phyloP scores from a whole-genome alignment of 768 basidiomycete species.

The Cytidiella melzeri region DNA sequence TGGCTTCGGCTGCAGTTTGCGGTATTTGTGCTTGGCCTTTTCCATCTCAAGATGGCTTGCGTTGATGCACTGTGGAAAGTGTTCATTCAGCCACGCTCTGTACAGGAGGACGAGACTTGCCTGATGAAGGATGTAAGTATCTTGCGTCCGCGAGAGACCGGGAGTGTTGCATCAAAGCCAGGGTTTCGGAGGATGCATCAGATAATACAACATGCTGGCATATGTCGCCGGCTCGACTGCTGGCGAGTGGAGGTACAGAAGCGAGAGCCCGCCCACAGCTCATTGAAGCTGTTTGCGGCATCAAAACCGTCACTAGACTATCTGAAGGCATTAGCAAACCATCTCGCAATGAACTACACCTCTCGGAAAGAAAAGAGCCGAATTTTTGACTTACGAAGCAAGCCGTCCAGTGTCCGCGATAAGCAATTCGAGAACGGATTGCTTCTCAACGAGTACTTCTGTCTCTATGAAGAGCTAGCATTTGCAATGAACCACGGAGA shows the following conservation, averaged over 20 bases:
- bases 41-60: constrained; percentile 31
- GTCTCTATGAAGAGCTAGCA: constrained; percentile 35
- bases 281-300: constrained; percentile 27
- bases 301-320: constrained; percentile 24
- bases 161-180: constrained; percentile 19
- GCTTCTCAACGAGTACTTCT: constrained; percentile 26
- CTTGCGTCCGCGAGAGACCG: constrained; percentile 23
- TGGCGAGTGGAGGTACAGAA: constrained; percentile 24
- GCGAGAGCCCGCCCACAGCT: not conserved
- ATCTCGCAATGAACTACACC: constrained; percentile 12
- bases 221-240: constrained; percentile 8
- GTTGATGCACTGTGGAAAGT: constrained; percentile 17
- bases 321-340: constrained; percentile 21
- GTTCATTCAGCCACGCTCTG: constrained; percentile 4
- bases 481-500: constrained; percentile 26
- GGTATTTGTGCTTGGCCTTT: constrained; percentile 29
- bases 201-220: constrained; percentile 19
- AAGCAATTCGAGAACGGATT: constrained; percentile 29
- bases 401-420: constrained; percentile 23
- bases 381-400: constrained; percentile 7
- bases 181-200: constrained; percentile 27
- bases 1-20: constrained; percentile 27
- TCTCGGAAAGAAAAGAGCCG: constrained; percentile 13
- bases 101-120: constrained; percentile 11
- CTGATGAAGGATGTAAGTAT: constrained; percentile 11